Percentiles rank a stretch among this genome's conserved stretches.
phyloP scores from a whole-genome alignment of 768 basidiomycete species.

The Solioccasus polychromus region DNA sequence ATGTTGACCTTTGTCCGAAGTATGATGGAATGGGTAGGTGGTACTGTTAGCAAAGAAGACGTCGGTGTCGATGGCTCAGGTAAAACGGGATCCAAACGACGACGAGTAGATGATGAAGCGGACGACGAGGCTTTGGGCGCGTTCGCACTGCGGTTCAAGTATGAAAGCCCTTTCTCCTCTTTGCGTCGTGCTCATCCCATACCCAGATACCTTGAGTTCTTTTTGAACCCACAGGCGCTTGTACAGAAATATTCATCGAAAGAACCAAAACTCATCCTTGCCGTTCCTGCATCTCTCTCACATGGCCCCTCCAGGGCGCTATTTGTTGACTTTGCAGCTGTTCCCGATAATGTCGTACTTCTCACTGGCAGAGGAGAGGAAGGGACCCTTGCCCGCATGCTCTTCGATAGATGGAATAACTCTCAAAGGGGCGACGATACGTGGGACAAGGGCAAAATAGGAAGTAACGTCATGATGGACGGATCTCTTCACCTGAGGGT shows the following conservation, averaged over 20 bases:
- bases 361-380: slow-evolving; percentile 79
- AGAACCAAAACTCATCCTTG: slow-evolving; percentile 90
- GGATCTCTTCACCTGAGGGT: slow-evolving; percentile 67
- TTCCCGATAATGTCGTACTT: slow-evolving; percentile 82
- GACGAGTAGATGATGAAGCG: slow-evolving; percentile 63
- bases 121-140: slow-evolving; percentile 86
- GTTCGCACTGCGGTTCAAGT: slow-evolving; percentile 87
- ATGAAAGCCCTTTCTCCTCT: background rate
- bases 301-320: slow-evolving; percentile 87
- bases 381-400: slow-evolving; percentile 69
- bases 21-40: slow-evolving; percentile 99
- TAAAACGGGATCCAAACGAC: slow-evolving; percentile 48
- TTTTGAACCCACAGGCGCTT: slow-evolving; percentile 77
- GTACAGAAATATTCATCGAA: slow-evolving; percentile 80
- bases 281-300: slow-evolving; percentile 88
- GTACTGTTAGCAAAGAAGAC: slow-evolving; percentile 90
- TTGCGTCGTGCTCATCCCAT: slow-evolving; percentile 2
- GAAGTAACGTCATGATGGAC: slow-evolving; percentile 81
- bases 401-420: slow-evolving; percentile 87
- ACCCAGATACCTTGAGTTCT: slow-evolving; percentile 86
- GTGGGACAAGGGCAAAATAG: slow-evolving; percentile 90
- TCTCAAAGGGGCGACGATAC: slow-evolving; percentile 76
- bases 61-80: slow-evolving; percentile 74
- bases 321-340: slow-evolving; percentile 82
- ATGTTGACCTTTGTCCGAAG: slow-evolving; percentile 92